Evolutionary conservation across 129 eudicot species (phyloP).

Genomic region (Pittosporum tobira): DNA sequence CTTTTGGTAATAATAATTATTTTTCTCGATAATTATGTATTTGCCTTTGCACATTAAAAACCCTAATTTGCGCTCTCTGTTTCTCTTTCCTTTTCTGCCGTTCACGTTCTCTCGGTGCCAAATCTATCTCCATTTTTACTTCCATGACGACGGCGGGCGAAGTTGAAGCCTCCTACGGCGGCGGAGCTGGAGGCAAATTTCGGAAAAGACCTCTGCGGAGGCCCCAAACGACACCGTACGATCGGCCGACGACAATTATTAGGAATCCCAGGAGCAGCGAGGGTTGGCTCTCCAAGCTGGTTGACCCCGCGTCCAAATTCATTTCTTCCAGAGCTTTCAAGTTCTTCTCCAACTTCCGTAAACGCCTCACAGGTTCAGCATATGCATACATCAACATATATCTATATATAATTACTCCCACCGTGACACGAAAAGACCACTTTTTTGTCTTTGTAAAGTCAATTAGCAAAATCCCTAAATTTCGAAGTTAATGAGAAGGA

Average conservation of each 20-base stretch:
- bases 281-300: slow-evolving; percentile 51
- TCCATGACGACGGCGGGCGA: slow-evolving; percentile 63
- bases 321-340: slow-evolving; percentile 57
- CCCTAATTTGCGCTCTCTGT: slow-evolving; percentile 41
- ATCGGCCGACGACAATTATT: slow-evolving; percentile 59
- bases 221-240: slow-evolving; percentile 73
- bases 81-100: slow-evolving; percentile 24
- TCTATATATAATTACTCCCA: too few species aligned
- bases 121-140: not conserved
- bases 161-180: slow-evolving; percentile 29
- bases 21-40: too few species aligned
- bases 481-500: too few species aligned
- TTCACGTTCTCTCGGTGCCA: slow-evolving; percentile 12
- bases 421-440: too few species aligned
- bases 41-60: slow-evolving; percentile 29
- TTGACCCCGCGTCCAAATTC: slow-evolving; percentile 78
- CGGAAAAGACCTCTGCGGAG: slow-evolving; percentile 52
- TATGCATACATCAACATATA: not conserved
- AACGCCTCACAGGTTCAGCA: slow-evolving; percentile 51
- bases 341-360: slow-evolving; percentile 62
- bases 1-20: too few species aligned
- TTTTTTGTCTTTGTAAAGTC: too few species aligned
- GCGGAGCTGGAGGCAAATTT: slow-evolving; percentile 77
- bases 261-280: slow-evolving; percentile 33
- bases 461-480: too few species aligned